Evolutionary conservation across 164 flowering plant genomes (phyloP), one percentile per base, ranked within the genome.

Genomic region (Vitis labrusca): DNA sequence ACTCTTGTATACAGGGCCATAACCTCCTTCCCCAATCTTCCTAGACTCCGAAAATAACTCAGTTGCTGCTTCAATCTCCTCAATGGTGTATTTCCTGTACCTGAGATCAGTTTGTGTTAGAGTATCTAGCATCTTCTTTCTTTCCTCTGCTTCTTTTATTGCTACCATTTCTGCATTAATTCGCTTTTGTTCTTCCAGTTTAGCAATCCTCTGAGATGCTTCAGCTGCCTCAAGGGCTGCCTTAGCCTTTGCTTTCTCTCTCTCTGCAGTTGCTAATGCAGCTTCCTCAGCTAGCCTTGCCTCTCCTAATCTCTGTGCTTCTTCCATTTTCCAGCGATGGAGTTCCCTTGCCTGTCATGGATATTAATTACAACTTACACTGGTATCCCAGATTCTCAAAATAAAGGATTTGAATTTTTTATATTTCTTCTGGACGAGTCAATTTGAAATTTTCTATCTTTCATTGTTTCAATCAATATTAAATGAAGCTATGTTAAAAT

Each of bases 21-120:
- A 90, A 16, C 93, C 96, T 2, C 96, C 96, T 83, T 89, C 93
- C 19, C 96, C 96, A 58, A 91, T 89, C 69, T 90, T 89, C 13
- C 84, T 85, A 37, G 78, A n/a, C 27, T 69, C 77, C 0, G 78
- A 5, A 61, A 91, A 89, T 61, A 27, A 69, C 2, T 89, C 89
- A 1, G 91, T 89, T 14, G 93, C 96, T 16, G 55, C 30, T 77
- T 88, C 91, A 19, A 91, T 86, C 74, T 89, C 90, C 77, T 87
- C 90, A 16, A 88, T 89, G 10, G 84, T 55, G 79, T 91, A 91
- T 75, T 64, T 89, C 56, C 96, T 81, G 71, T 86, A 91, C 64
- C 91, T 75, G 30, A 78, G 54, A 61, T 86, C 89, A 10, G 27
- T 55, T 1, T 83, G 72, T 32, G 76, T 71, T 15, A 84, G 59